phyloP scores from a whole-genome alignment of 2,329 filamentous ascomycete genomes.

The Xylariaceae sp. region DNA sequence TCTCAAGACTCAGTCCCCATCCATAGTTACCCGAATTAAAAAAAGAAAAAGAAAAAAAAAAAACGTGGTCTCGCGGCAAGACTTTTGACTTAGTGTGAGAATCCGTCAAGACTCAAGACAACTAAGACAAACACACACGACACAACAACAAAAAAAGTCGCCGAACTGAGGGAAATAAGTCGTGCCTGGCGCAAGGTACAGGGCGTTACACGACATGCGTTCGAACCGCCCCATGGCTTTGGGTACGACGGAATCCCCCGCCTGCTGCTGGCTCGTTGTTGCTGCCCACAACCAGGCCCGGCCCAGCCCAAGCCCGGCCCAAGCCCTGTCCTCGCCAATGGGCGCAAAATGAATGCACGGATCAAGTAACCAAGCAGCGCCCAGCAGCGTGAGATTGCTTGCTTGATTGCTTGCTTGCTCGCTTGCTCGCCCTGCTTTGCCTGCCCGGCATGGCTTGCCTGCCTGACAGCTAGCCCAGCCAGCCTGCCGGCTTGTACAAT shows the following conservation, averaged over 20 bases:
- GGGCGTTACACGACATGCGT: not conserved
- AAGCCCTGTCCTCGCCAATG: too few species aligned
- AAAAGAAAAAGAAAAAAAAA: not conserved
- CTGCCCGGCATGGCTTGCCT: not conserved
- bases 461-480: not conserved
- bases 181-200: not conserved
- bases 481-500: too few species aligned
- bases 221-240: not conserved
- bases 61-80: not conserved
- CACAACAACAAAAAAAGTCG: not conserved
- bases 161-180: conserved; percentile 13
- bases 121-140: not conserved
- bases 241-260: not conserved
- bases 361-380: not conserved
- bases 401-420: not conserved
- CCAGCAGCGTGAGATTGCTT: too few species aligned
- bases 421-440: not conserved
- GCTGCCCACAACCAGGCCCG: not conserved
- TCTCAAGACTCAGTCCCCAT: too few species aligned
- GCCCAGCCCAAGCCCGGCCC: not conserved
- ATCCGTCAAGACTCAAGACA: too few species aligned
- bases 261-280: not conserved
- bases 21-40: not conserved
- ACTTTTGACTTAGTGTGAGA: too few species aligned
- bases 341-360: not conserved